Percentiles rank a stretch among this genome's conserved stretches.
Conservation (phyloP, 805 yeast species). For the Huiozyma naganishii region DNA sequence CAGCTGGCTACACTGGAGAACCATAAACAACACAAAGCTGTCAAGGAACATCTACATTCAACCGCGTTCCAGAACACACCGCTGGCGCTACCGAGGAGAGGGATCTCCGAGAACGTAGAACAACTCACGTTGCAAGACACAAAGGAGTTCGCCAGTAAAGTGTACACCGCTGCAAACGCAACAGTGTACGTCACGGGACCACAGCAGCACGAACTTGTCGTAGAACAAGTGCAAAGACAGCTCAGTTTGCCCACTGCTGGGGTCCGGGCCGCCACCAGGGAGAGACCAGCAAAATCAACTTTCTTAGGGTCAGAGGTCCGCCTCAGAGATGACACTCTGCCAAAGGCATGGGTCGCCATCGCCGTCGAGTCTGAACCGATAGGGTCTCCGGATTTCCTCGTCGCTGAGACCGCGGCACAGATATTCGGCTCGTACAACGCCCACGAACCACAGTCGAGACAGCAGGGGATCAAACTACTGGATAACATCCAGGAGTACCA, state of each 20-base stretch:
- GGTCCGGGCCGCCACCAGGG: slow-evolving; percentile 22
- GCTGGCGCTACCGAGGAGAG: slow-evolving; percentile 63
- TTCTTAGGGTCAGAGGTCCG: slow-evolving; percentile 83
- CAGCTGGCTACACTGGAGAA: slow-evolving; percentile 44
- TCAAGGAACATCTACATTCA: slow-evolving; percentile 65
- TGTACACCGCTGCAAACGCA: slow-evolving; percentile 51
- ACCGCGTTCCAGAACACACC: slow-evolving; percentile 85
- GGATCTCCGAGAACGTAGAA: slow-evolving; percentile 56
- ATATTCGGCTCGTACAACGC: slow-evolving; percentile 47
- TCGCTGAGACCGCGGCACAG: slow-evolving; percentile 64
- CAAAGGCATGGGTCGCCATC: slow-evolving; percentile 67
- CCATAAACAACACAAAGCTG: slow-evolving; percentile 41
- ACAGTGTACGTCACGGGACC: slow-evolving; percentile 65
- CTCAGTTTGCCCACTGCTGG: slow-evolving; percentile 32
- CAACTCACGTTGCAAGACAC: slow-evolving; percentile 52
- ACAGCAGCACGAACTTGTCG: slow-evolving; percentile 57
- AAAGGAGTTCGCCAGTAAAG: slow-evolving; percentile 41
- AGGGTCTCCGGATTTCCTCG: slow-evolving; percentile 52
- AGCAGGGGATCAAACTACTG: slow-evolving; percentile 60
- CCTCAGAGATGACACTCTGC: slow-evolving; percentile 79
- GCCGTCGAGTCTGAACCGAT: slow-evolving; percentile 66
- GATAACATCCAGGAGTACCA: slow-evolving; percentile 61
- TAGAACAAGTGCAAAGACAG: slow-evolving; percentile 48
- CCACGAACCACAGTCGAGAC: slow-evolving; percentile 42
- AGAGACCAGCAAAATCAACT: slow-evolving; percentile 38